Evolutionary conservation across 495 filamentous ascomycete species (phyloP), one percentile per base, ranked within the genome.

Genomic region (Podospora bellae-mahoneyi): DNA sequence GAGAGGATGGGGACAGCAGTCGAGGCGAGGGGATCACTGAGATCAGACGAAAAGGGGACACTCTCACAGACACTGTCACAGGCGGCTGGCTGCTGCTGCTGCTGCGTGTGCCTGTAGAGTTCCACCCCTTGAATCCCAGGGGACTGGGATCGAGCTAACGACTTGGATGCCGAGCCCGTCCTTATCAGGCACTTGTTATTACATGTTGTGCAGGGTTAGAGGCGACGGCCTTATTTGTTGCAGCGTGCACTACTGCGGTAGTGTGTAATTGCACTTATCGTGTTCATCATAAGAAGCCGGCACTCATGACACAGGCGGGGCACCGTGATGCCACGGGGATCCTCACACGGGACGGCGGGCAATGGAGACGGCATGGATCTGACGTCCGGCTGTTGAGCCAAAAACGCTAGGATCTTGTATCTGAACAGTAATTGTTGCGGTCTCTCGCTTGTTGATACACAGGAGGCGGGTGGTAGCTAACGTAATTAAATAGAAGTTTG

Each of bases 121-220:
- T 68, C 71, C 71, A 73, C 71, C 68, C 59, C 61, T 67, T 23
- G 68, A 65, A 74, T 77, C 72, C 77, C 75, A 74, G 73, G 75
- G 71, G 71, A 72, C 71, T 76, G 75, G 77, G 74, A 78, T 78
- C 66, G 70, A 72, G 72, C 74, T 76, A 77, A 54, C 68, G 68
- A 74, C 30, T 62, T 58, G 74, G 68, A 75, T 78, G 73, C 77
- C 77, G 74, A 76, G 69, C 71, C 71, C 68, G 64, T 74, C 61
- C 67, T 68, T 74, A 74, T 77, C 72, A 76, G 71, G 61, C 68
- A 63, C 62, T 60, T 67, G 62, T 44, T 74, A 73, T 69, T 74
- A 66, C 69, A 71, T 65, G 62, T 16, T 48, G 39, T 63, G 69
- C 69, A 73, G 65, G 73, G 73, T 68, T 61, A 66, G 62, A 28